phyloP scores from a whole-genome alignment of 2,329 filamentous ascomycete genomes.

The Graphilbum sp. region DNA sequence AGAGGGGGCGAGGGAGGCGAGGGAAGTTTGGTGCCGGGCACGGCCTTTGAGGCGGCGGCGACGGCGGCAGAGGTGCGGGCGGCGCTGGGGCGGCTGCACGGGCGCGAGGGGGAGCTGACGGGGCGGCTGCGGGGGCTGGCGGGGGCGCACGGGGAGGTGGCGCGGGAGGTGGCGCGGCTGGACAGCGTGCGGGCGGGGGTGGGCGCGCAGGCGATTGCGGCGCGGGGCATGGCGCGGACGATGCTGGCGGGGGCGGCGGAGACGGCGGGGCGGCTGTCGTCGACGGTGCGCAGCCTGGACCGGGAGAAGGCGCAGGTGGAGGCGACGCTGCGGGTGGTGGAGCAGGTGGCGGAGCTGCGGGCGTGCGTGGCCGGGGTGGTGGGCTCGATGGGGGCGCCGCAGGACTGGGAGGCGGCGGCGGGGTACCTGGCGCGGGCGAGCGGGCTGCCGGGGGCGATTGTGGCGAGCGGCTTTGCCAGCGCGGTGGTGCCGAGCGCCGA shows the following conservation, averaged over 20 bases:
- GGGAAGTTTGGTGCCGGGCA: no score
- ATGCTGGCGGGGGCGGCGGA: constrained; percentile 79
- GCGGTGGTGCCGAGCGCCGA: constrained; percentile 90
- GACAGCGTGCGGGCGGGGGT: constrained; percentile 81
- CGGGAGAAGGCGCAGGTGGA: constrained; percentile 84
- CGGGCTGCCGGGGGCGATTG: constrained; percentile 63
- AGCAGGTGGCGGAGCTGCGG: constrained; percentile 93
- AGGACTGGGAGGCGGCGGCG: constrained; percentile 96
- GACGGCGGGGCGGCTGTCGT: constrained; percentile 73
- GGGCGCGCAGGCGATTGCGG: constrained; percentile 70
- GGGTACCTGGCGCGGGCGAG: constrained; percentile 73
- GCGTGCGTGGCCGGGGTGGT: constrained; percentile 88
- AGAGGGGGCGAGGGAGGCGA: no score
- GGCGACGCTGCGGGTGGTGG: constrained; percentile 77
- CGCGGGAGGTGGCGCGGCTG: constrained; percentile 70
- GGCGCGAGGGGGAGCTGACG: neutral
- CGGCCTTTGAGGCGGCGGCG: neutral
- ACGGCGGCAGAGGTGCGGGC: neutral
- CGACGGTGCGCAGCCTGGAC: constrained; percentile 74
- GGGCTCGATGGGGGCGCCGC: constrained; percentile 90
- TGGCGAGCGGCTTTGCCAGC: constrained; percentile 73
- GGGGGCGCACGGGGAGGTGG: constrained; percentile 51
- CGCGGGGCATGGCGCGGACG: constrained; percentile 69
- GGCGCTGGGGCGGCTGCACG: neutral
- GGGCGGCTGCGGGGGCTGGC: neutral